Percentiles rank a stretch among this genome's conserved stretches.
These are phyloP conservation scores for Phytophthora quininea DNA, from an alignment of 352 stramenopile genomes.

Conservation along the genomic window DNA sequence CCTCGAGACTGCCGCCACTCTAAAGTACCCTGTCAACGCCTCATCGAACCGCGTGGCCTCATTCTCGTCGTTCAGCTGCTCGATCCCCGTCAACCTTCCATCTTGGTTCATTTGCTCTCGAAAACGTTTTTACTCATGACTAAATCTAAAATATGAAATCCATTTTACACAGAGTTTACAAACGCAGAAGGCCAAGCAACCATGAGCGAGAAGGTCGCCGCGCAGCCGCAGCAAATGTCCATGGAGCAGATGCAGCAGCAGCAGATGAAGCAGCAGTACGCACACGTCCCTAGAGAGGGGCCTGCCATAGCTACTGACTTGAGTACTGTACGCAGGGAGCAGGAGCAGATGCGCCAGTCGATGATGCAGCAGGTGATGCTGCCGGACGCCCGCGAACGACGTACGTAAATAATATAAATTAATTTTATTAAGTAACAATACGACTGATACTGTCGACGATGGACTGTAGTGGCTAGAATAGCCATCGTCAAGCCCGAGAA, in stretches of 20 bases:
- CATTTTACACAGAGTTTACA: no score
- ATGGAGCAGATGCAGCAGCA: conserved; percentile 88
- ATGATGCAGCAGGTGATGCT: conserved; percentile 81
- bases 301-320: no score
- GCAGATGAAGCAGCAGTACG: conserved; percentile 85
- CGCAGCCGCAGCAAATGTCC: conserved; percentile 49
- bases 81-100: not conserved
- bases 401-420: conserved; percentile 47
- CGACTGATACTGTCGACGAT: not conserved
- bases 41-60: conserved; percentile 36
- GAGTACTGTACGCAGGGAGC: conserved; percentile 40
- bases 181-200: no score
- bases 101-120: no score
- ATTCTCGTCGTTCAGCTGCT: conserved; percentile 26
- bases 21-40: conserved; percentile 34
- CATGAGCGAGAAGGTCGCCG: not conserved
- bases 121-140: no score
- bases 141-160: no score
- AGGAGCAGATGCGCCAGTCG: conserved; percentile 83
- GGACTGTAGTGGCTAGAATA: conserved; percentile 78
- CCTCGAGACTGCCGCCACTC: not conserved
- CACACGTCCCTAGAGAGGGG: not conserved
- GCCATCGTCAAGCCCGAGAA: conserved; percentile 90
- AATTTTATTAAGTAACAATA: not conserved
- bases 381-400: conserved; percentile 76